A percentile compares a stretch with the other conserved stretches of the same genome.
Evolutionary conservation across 2,329 filamentous ascomycete genomes (phyloP).

Genomic region (Lecanicillium sp.): DNA sequence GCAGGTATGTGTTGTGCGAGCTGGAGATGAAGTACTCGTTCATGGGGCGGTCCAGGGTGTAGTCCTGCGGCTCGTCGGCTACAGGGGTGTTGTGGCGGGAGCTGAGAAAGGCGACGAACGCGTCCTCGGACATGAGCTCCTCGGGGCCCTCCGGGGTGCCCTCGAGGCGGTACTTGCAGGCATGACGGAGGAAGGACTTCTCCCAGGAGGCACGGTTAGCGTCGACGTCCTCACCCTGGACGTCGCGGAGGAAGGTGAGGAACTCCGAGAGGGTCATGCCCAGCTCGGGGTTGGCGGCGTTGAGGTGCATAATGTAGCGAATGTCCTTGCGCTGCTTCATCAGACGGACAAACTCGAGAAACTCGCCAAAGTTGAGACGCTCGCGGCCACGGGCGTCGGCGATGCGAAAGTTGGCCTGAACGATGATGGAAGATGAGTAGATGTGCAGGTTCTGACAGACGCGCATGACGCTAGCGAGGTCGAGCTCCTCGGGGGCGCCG

Average conservation of each 20-base stretch:
- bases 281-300: conserved; percentile 51
- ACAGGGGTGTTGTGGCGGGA: conserved; percentile 69
- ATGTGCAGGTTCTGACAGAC: conserved; percentile 89
- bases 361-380: conserved; percentile 70
- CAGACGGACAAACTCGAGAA: conserved; percentile 73
- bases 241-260: conserved; percentile 63
- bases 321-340: conserved; percentile 84
- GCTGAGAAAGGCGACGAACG: conserved; percentile 70
- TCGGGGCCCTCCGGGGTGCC: conserved; percentile 36
- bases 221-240: conserved; percentile 72
- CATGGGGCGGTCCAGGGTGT: conserved; percentile 71
- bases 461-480: conserved; percentile 71
- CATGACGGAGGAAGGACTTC: conserved; percentile 63
- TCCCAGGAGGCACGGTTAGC: conserved; percentile 62
- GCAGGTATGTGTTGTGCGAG: conserved; percentile 95
- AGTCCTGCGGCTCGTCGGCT: conserved; percentile 51
- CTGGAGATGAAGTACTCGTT: conserved; percentile 98
- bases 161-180: conserved; percentile 50
- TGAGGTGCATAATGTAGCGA: conserved; percentile 60
- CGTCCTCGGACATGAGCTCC: conserved; percentile 64
- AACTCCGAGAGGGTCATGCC: conserved; percentile 72
- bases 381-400: conserved; percentile 62
- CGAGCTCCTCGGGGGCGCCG: conserved; percentile 62
- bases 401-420: conserved; percentile 67
- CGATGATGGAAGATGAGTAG: conserved; percentile 70